Conservation (phyloP, 805 yeast genomes). For the Pichia exigua region DNA sequence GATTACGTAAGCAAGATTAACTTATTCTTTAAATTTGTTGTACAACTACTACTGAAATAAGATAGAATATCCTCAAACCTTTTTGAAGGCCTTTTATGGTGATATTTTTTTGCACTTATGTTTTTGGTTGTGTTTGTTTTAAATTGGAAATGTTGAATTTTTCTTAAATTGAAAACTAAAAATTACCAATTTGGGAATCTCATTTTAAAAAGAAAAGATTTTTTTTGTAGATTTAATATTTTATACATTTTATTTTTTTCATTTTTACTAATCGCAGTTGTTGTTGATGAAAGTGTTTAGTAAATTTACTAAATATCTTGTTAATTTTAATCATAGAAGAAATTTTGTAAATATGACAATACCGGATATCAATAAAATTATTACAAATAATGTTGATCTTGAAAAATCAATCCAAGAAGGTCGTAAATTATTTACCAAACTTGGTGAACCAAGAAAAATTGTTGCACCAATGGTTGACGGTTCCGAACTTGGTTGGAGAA, state of each 20-base stretch:
- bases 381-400: constrained; percentile 11
- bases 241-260: not conserved
- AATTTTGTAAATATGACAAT: not conserved
- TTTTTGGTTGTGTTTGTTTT: too few relatives aligned
- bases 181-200: not conserved
- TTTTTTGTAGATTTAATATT: not conserved
- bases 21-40: too few relatives aligned
- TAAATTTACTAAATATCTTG: not conserved
- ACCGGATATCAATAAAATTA: not conserved
- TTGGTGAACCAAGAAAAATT: constrained; percentile 73
- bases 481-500: constrained; percentile 92
- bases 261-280: not conserved
- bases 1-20: too few relatives aligned
- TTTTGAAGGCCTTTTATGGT: too few relatives aligned
- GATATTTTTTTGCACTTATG: too few relatives aligned
- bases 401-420: constrained; percentile 35
- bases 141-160: too few relatives aligned
- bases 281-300: not conserved
- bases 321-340: not conserved
- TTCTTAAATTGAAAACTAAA: too few relatives aligned
- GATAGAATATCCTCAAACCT: too few relatives aligned
- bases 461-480: constrained; percentile 99
- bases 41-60: too few relatives aligned
- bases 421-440: constrained; percentile 55
- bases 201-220: not conserved